Conservation (phyloP, 768 basidiomycete genomes). For the Psilocybe subaeruginosa region DNA sequence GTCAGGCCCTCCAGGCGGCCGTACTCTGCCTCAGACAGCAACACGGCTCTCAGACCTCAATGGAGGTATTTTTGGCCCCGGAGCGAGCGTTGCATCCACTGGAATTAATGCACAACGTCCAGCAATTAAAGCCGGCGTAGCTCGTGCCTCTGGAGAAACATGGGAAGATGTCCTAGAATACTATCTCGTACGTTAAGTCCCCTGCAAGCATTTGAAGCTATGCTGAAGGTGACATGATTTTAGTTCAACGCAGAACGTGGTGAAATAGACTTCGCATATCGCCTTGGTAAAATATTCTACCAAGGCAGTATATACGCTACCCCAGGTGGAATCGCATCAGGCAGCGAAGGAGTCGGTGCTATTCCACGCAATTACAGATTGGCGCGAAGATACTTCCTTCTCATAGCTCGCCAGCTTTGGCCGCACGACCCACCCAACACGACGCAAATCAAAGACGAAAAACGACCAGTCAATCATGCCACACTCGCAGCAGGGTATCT, state of each 20-base stretch:
- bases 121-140: slow-evolving; percentile 81
- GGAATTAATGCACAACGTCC: slow-evolving; percentile 72
- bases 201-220: background rate
- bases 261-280: slow-evolving; percentile 86
- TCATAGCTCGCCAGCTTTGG: slow-evolving; percentile 87
- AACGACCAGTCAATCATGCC: slow-evolving; percentile 59
- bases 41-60: slow-evolving; percentile 86
- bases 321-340: slow-evolving; percentile 80
- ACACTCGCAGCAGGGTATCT: slow-evolving; percentile 85
- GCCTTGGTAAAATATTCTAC: slow-evolving; percentile 95
- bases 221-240: slow-evolving; percentile 8
- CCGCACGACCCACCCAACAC: slow-evolving; percentile 72
- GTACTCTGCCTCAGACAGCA: slow-evolving; percentile 79
- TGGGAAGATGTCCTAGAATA: slow-evolving; percentile 94
- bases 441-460: slow-evolving; percentile 57
- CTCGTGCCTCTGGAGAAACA: slow-evolving; percentile 88
- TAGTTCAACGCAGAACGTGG: slow-evolving; percentile 96
- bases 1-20: slow-evolving; percentile 90
- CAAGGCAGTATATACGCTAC: slow-evolving; percentile 89
- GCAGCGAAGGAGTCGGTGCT: slow-evolving; percentile 92
- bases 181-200: slow-evolving; percentile 62
- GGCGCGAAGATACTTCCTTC: slow-evolving; percentile 83
- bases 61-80: slow-evolving; percentile 94
- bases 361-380: slow-evolving; percentile 77
- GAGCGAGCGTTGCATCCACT: slow-evolving; percentile 92